Percentiles rank a stretch among this genome's conserved stretches.
phyloP scores from a whole-genome alignment of 495 filamentous ascomycete species.

The Bathelium albidoporum region DNA sequence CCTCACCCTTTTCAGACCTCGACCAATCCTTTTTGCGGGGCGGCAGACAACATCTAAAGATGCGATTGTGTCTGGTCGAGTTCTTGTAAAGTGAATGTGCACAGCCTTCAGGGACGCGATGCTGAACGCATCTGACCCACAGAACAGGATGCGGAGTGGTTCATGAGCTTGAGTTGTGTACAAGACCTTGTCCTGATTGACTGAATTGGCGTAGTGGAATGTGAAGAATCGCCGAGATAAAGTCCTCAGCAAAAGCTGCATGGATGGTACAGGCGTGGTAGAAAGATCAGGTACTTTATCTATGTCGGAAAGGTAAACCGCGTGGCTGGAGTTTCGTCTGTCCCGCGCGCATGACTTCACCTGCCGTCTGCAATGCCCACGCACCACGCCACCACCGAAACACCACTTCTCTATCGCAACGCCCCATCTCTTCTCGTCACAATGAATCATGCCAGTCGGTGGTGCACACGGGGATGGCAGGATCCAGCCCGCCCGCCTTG shows the following conservation, averaged over 20 bases:
- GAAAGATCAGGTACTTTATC: background rate
- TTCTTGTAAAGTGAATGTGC: slow-evolving; percentile 45
- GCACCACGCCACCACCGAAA: too few relatives aligned
- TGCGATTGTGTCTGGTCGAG: slow-evolving; percentile 43
- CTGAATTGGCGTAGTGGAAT: background rate
- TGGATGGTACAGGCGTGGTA: background rate
- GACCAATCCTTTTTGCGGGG: slow-evolving; percentile 62
- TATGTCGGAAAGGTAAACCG: background rate
- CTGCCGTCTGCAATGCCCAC: background rate
- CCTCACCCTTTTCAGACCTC: slow-evolving; percentile 58
- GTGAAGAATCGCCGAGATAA: background rate
- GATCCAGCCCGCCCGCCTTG: slow-evolving; percentile 68
- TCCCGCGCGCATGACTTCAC: background rate
- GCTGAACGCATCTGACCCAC: slow-evolving; percentile 89
- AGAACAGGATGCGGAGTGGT: slow-evolving; percentile 86
- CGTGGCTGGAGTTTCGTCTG: background rate
- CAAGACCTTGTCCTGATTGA: background rate
- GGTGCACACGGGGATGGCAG: slow-evolving; percentile 18
- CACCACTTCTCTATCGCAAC: background rate
- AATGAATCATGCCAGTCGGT: background rate
- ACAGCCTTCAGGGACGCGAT: slow-evolving; percentile 66
- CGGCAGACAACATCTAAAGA: slow-evolving; percentile 85
- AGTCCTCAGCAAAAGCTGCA: background rate
- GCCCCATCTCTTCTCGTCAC: background rate
- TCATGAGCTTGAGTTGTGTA: slow-evolving; percentile 34